Evolutionary conservation across 805 yeast species (phyloP).

Genomic region (Ogataea henricii): DNA sequence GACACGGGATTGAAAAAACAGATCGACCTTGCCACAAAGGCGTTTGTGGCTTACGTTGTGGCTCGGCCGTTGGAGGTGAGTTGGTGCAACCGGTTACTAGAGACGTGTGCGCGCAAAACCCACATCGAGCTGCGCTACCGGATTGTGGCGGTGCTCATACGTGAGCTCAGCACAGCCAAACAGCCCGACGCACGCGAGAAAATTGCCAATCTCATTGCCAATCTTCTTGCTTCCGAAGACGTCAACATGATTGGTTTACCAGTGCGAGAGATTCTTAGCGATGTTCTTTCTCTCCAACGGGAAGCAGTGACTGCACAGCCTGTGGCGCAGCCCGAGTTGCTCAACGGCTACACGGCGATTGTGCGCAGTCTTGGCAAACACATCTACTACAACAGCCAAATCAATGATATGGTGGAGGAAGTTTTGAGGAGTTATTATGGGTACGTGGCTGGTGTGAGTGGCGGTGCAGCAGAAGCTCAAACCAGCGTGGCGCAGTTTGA

Average conservation of each 20-base stretch:
- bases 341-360: slow-evolving; percentile 52
- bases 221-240: slow-evolving; percentile 64
- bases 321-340: slow-evolving; percentile 33
- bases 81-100: slow-evolving; percentile 63
- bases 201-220: slow-evolving; percentile 34
- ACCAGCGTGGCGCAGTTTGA: not conserved
- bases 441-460: not conserved
- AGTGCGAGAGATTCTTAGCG: slow-evolving; percentile 73
- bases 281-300: slow-evolving; percentile 52
- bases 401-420: slow-evolving; percentile 77
- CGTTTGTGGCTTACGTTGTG: slow-evolving; percentile 50
- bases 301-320: slow-evolving; percentile 15
- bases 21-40: slow-evolving; percentile 55
- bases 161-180: slow-evolving; percentile 54
- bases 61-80: slow-evolving; percentile 25
- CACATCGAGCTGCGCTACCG: slow-evolving; percentile 43
- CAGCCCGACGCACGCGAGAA: slow-evolving; percentile 19
- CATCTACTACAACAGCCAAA: slow-evolving; percentile 83
- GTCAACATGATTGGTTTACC: slow-evolving; percentile 88
- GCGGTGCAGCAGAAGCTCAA: not conserved
- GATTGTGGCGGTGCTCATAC: slow-evolving; percentile 36
- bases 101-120: slow-evolving; percentile 70
- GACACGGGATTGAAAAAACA: slow-evolving; percentile 64
- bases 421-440: slow-evolving; percentile 47
- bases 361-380: slow-evolving; percentile 74